Conservation (phyloP, 2,329 filamentous ascomycete species). For the Hypoxylon rubiginosum region DNA sequence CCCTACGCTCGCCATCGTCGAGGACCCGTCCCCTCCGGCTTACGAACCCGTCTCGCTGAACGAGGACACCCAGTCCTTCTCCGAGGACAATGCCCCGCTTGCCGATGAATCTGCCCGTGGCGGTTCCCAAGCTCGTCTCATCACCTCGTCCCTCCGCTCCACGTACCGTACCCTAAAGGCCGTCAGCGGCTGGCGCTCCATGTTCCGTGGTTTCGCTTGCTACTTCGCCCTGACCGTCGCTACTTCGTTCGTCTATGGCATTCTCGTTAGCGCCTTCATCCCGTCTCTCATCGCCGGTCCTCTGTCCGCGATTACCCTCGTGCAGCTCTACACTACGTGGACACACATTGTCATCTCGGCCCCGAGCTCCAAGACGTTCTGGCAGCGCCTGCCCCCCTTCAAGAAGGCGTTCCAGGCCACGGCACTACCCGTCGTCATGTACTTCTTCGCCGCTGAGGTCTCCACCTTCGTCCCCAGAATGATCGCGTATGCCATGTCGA, state of each 20-base stretch:
- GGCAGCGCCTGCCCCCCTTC: conserved; percentile 76
- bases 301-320: conserved; percentile 70
- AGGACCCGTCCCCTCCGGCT: conserved; percentile 68
- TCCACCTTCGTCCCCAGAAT: conserved; percentile 62
- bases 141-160: conserved; percentile 66
- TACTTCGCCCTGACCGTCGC: conserved; percentile 57
- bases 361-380: conserved; percentile 73
- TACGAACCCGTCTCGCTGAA: conserved; percentile 66
- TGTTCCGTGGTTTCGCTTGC: conserved; percentile 77
- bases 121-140: conserved; percentile 53
- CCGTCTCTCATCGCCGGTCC: conserved; percentile 65
- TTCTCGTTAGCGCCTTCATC: conserved; percentile 60
- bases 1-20: conserved; percentile 69
- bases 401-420: conserved; percentile 76
- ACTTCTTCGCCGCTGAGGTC: conserved; percentile 70
- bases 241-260: conserved; percentile 55
- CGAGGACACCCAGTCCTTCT: conserved; percentile 54
- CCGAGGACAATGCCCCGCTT: conserved; percentile 54
- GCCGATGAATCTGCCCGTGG: conserved; percentile 53
- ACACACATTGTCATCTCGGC: conserved; percentile 87
- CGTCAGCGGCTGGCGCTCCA: conserved; percentile 73
- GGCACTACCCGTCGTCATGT: conserved; percentile 73
- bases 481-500: conserved; percentile 62
- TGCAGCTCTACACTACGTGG: conserved; percentile 82
- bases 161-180: conserved; percentile 69